Conservation (phyloP, 2,329 filamentous ascomycete genomes). For the Xylaria sp. region DNA sequence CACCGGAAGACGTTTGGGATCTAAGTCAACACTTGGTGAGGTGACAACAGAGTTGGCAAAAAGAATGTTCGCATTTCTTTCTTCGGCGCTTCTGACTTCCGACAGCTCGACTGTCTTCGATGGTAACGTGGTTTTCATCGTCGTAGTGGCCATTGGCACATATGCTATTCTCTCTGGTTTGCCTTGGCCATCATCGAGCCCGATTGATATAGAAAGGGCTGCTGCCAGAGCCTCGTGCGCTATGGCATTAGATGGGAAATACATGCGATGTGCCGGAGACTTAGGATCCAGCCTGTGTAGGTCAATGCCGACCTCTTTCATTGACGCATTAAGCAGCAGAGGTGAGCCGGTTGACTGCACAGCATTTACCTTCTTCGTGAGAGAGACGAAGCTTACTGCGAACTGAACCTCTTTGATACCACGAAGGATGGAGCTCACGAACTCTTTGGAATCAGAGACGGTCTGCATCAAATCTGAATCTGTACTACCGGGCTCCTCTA, state of each 20-base stretch:
- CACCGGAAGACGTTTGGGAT: conserved; percentile 88
- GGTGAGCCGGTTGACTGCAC: conserved; percentile 71
- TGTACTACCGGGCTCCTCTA: conserved; percentile 69
- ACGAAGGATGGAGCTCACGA: conserved; percentile 84
- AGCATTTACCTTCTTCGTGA: conserved; percentile 79
- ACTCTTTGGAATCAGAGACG: conserved; percentile 90
- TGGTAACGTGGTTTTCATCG: conserved; percentile 88
- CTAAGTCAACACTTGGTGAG: conserved; percentile 90
- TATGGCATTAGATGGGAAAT: conserved; percentile 90
- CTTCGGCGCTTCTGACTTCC: conserved; percentile 72
- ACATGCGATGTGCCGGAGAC: conserved; percentile 96
- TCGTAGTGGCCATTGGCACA: conserved; percentile 96
- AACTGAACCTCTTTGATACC: conserved; percentile 98
- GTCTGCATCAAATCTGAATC: conserved; percentile 76
- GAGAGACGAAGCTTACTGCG: conserved; percentile 85
- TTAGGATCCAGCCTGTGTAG: conserved; percentile 89
- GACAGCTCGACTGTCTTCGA: conserved; percentile 90
- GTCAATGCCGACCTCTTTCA: conserved; percentile 96
- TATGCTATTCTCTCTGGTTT: conserved; percentile 88
- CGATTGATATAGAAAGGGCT: conserved; percentile 89
- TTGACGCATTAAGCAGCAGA: conserved; percentile 83
- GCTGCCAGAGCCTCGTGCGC: conserved; percentile 94
- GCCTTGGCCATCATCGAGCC: conserved; percentile 86
- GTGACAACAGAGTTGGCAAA: conserved; percentile 97
- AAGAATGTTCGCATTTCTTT: conserved; percentile 93